Conservation (phyloP, 192 early-diverging fungal genomes). For the Coemansia reversa region DNA sequence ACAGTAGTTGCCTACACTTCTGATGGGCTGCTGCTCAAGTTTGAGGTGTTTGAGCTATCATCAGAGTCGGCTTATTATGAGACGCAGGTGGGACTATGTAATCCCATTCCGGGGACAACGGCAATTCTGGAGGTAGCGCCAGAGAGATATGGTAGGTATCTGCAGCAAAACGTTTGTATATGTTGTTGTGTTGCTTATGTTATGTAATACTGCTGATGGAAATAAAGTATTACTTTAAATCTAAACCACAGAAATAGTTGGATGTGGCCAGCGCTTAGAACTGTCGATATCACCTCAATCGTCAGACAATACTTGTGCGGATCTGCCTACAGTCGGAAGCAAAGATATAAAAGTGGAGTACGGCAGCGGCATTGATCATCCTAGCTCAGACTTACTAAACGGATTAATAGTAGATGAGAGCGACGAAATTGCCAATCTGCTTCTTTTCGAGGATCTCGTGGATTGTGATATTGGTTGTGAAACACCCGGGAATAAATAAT, state of each 20-base stretch:
- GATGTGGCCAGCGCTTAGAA: constrained; percentile 17
- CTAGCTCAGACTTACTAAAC: neutral
- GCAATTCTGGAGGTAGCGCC: constrained; percentile 36
- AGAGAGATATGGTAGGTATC: constrained; percentile 33
- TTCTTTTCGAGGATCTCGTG: neutral
- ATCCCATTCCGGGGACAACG: constrained; percentile 16
- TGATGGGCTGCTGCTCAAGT: constrained; percentile 32
- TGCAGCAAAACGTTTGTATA: neutral
- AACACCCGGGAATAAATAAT: neutral
- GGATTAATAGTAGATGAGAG: neutral
- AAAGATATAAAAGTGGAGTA: neutral
- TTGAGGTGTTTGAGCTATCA: constrained; percentile 19
- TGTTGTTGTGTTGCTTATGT: too few relatives aligned
- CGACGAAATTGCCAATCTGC: constrained; percentile 10
- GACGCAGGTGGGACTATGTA: constrained; percentile 32
- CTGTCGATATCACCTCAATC: constrained; percentile 2
- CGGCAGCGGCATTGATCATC: neutral
- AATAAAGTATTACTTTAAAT: too few relatives aligned
- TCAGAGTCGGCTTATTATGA: constrained; percentile 15
- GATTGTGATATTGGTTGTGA: neutral
- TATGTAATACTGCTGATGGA: too few relatives aligned
- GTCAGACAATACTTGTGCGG: too few relatives aligned
- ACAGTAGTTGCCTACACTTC: constrained; percentile 30
- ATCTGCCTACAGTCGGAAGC: too few relatives aligned
- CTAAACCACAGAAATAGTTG: constrained; percentile 14